These are phyloP conservation scores for Colletotrichum sp. DNA, from an alignment of 2,329 filamentous ascomycete genomes.

Conservation along the genomic window DNA sequence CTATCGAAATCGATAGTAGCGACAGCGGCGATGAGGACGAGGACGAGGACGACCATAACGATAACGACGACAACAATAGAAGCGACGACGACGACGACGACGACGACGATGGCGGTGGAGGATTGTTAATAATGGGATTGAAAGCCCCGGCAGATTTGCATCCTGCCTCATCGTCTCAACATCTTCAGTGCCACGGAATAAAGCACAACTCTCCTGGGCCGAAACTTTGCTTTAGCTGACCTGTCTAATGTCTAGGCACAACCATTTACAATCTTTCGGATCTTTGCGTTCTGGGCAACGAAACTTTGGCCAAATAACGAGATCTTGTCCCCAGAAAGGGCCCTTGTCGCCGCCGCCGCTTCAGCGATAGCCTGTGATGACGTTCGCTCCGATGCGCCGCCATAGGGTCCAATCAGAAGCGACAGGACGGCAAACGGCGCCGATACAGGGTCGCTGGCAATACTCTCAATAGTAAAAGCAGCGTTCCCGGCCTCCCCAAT, in stretches of 20 bases:
- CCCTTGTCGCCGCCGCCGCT: not conserved
- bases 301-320: accelerated
- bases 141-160: not conserved
- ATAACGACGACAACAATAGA: not conserved
- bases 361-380: not conserved
- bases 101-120: no score
- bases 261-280: not conserved
- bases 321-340: not conserved
- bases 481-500: not conserved
- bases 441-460: not conserved
- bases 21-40: not conserved
- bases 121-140: not conserved
- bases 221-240: not conserved
- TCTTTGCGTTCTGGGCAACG: not conserved
- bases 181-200: not conserved
- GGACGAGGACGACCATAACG: not conserved
- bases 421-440: not conserved
- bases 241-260: not conserved
- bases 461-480: not conserved
- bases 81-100: not conserved
- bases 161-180: not conserved
- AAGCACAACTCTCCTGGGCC: not conserved
- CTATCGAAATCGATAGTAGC: not conserved
- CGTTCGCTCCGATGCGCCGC: accelerated
- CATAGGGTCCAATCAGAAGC: not conserved